Evolutionary conservation across 495 filamentous ascomycete genomes (phyloP), one percentile per base, ranked within the genome.

Genomic region (Penicillium cinerascens): DNA sequence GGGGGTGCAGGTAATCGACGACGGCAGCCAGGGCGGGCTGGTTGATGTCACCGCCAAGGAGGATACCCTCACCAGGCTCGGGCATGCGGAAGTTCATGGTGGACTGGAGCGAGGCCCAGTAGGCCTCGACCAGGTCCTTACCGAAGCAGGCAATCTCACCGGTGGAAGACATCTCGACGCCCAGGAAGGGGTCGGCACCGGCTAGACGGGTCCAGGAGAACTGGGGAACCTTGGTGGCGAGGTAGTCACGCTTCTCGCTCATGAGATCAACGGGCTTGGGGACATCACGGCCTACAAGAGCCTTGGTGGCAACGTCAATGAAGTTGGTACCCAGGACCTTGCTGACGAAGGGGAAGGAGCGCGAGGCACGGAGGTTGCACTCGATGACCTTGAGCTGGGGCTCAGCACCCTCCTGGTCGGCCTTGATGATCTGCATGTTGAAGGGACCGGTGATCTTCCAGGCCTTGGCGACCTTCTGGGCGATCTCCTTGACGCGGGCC

Each of bases 371-470:
- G 55, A 97, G 87, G 68, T 97, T 97, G 79, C 92, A 97, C 76
- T 97, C 92, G 57, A 97, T 97, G 60, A 97, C 92, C 78, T 97
- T 97, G 43, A 97, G 82, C 44, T 76, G 70, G 17, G 87, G 82
- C 58, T 88, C 82, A 23, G 82, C 85, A 43, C 84, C 86, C 49
- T 86, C 85, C 55, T 68, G 58, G 4, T 87, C 77, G 39, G 89
- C 91, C 76, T 96, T 96, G 81, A 97, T 97, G 72, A 97, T 95
- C 73, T 97, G 92, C 93, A 97, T 97, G 79, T 97, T 97, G 83
- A 97, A 97, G 33, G 92, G 92, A 38, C 92, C 92, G 16, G 90
- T 96, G 69, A 97, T 97, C 63, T 78, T 92, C 89, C 92, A 96
- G 41, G 93, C 92, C 72, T 93, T 90, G 52, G 92, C 92, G 22